Evolutionary conservation across 495 filamentous ascomycete genomes (phyloP), one percentile per base, ranked within the genome.

Genomic region (Xylaria scruposa): DNA sequence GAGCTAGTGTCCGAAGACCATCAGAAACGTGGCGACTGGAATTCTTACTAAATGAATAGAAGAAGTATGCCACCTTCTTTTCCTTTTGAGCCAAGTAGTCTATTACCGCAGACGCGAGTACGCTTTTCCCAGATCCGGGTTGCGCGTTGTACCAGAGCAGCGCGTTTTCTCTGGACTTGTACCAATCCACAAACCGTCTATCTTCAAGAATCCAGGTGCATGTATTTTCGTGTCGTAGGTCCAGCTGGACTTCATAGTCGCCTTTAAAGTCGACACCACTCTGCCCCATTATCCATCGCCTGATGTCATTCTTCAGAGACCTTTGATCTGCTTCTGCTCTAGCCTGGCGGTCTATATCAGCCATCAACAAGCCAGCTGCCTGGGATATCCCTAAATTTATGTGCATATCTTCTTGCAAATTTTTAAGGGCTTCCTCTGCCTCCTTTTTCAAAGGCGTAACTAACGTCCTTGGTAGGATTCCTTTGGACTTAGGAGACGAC

Each of bases 51-150:
- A 79, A 81, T 6, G 78, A 76, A 64, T 70, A 82, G 54, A 80
- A 80, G 73, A 76, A 80, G 31, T 75, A 75, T 12, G 74, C 74
- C 10, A 78, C 75, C 33, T 72, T 77, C 15, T 67, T 51, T 19
- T 72, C 59, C 54, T 58, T 33, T 58, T 72, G 54, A 49, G 67
- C 61, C 29, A 81, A 51, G 31, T 72, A 12, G 12, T 78, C 53
- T 36, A 78, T 68, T 12, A 81, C 53, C 9, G 70, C 67, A 13
- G 78, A 73, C 3, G 77, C 46, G 3, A 81, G 60, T 8, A 80
- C 72, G 12, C 73, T 79, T 62, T 82, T 82, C 3, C 80, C 80
- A 17, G 75, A 70, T 19, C 80, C 78, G 68, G 80, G 80, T 17
- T 69, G 31, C 40, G 79, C 80, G 47, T 77, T 75, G 26, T 78